Conservation (phyloP, 139 green algal species). For the Helicosporidium sp. region DNA sequence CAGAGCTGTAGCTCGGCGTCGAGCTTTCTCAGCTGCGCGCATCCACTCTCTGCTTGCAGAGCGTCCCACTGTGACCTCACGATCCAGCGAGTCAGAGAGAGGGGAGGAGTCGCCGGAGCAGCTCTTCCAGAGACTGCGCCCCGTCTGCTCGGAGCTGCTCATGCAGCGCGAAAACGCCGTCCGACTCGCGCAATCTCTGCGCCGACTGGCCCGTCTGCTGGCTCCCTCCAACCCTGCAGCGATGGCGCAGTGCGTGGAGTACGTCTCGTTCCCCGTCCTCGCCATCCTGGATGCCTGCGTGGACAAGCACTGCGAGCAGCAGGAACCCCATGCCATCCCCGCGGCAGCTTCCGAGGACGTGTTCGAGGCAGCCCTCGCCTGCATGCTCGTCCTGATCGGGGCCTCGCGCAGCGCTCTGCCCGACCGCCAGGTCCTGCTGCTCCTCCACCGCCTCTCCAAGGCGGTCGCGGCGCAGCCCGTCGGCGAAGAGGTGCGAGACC, state of each 20-base stretch:
- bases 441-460: not conserved
- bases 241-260: conserved; percentile 37
- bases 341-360: not conserved
- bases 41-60: too few species aligned
- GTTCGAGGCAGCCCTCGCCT: not conserved
- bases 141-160: conserved; percentile 39
- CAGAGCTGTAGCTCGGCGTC: not conserved
- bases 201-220: not conserved
- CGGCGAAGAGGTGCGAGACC: too few species aligned
- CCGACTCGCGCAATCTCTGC: not conserved
- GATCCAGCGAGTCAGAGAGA: not conserved
- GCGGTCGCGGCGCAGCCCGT: not conserved
- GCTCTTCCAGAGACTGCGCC: conserved; percentile 19
- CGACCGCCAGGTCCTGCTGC: not conserved
- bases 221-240: conserved; percentile 7
- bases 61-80: too few species aligned
- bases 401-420: too few species aligned
- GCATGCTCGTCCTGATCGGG: not conserved
- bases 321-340: not conserved
- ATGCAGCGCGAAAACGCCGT: conserved; percentile 13
- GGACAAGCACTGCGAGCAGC: not conserved
- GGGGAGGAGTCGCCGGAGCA: not conserved
- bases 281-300: conserved; percentile 33
- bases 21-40: too few species aligned
- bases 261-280: conserved; percentile 45